These are phyloP conservation scores for Cyathus pygmaeus DNA, from an alignment of 1,284 basidiomycete species.

Conservation along the genomic window DNA sequence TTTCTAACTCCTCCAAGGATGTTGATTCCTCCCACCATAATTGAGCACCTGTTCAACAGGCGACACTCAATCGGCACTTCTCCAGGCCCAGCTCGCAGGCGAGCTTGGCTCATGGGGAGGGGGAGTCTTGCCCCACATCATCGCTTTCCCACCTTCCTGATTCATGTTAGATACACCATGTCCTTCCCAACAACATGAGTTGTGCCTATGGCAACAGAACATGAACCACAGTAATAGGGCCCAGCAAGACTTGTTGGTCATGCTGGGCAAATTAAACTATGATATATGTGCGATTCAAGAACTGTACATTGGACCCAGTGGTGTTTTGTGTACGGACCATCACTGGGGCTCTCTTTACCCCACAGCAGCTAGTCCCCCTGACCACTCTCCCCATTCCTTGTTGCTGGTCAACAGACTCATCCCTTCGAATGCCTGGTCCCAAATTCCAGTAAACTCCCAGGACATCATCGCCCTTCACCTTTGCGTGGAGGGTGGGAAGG, in stretches of 20 bases:
- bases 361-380: background rate
- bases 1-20: too few species aligned
- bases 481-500: background rate
- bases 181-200: background rate
- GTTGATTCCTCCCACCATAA: too few species aligned
- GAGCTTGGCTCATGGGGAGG: too few species aligned
- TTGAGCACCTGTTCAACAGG: too few species aligned
- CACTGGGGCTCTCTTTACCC: background rate
- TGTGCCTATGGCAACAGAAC: constrained; percentile 12
- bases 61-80: too few species aligned
- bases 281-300: background rate
- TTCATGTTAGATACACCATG: background rate
- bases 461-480: constrained; percentile 43
- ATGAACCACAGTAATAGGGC: background rate
- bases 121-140: too few species aligned
- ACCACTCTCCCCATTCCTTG: constrained; percentile 15
- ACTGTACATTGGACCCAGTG: background rate
- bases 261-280: background rate
- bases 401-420: constrained; percentile 38
- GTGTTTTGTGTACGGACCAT: background rate
- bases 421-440: constrained; percentile 30
- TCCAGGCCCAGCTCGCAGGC: too few species aligned
- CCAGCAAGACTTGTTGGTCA: background rate
- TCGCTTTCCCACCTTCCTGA: too few species aligned
- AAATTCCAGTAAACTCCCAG: constrained; percentile 20